phyloP scores from a whole-genome alignment of 73 alveolate genomes.

The Paramecium tetraurelia region DNA sequence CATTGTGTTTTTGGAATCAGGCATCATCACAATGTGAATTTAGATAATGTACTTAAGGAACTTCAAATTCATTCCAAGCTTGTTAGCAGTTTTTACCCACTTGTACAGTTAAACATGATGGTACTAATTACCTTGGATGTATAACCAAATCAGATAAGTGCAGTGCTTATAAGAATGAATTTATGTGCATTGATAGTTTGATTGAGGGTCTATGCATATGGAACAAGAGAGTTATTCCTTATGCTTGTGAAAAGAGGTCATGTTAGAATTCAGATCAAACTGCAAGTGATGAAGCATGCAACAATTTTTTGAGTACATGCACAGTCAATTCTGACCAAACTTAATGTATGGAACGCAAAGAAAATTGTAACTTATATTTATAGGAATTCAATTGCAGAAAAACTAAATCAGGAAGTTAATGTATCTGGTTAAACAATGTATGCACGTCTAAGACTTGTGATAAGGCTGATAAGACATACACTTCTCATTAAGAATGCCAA shows the following conservation, averaged over 20 bases:
- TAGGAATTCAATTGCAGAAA: neutral
- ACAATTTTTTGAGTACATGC: neutral
- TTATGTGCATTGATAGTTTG: neutral
- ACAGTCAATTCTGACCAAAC: neutral
- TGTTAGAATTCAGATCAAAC: neutral
- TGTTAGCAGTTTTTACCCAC: neutral
- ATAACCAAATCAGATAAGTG: neutral
- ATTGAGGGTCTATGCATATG: neutral
- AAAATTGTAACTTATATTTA: neutral
- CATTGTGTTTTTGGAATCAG: neutral
- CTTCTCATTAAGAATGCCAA: neutral
- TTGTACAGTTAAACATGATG: neutral
- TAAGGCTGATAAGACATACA: neutral
- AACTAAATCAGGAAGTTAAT: neutral
- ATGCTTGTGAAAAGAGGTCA: neutral
- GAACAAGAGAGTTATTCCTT: neutral
- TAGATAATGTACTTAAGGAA: slow-evolving; percentile 5
- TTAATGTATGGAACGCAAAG: neutral
- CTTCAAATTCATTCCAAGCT: neutral
- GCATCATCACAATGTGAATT: neutral
- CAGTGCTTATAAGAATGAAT: neutral
- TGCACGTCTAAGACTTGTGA: neutral
- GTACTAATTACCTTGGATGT: neutral
- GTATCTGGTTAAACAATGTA: neutral
- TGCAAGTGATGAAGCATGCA: slow-evolving; percentile 5